phyloP scores from a whole-genome alignment of 2,329 filamentous ascomycete species.

The Pseudogymnoascus sp. region DNA sequence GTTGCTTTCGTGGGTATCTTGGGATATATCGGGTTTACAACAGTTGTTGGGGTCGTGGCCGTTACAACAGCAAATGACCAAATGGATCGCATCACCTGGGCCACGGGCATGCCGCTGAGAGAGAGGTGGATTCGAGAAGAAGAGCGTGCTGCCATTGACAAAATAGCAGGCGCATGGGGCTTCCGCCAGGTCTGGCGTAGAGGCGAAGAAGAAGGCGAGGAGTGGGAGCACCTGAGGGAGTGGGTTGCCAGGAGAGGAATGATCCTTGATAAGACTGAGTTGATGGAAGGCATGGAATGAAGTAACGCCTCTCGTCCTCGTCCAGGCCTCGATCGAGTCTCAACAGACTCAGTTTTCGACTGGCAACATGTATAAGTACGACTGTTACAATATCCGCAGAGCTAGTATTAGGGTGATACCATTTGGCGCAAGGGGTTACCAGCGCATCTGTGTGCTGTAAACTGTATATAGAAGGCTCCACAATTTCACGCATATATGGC shows the following conservation, averaged over 20 bases:
- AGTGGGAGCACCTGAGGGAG: slow-evolving; percentile 80
- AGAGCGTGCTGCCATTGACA: slow-evolving; percentile 78
- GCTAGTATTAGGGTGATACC: neutral
- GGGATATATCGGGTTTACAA: slow-evolving; percentile 74
- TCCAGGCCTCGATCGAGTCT: neutral
- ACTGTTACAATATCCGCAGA: neutral
- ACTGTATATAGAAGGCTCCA: neutral
- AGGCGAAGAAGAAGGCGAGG: slow-evolving; percentile 82
- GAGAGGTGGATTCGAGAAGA: slow-evolving; percentile 84
- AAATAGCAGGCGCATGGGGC: slow-evolving; percentile 80
- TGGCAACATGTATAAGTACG: neutral
- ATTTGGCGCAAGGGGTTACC: slow-evolving; percentile 2
- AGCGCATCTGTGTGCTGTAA: neutral
- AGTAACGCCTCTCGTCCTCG: neutral
- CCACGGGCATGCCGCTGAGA: slow-evolving; percentile 67
- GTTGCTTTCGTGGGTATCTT: slow-evolving; percentile 73
- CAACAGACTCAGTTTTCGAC: neutral
- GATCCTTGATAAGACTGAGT: slow-evolving; percentile 78
- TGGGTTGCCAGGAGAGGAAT: slow-evolving; percentile 77
- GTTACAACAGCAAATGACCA: slow-evolving; percentile 86
- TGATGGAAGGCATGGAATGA: slow-evolving; percentile 87
- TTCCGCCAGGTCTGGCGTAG: slow-evolving; percentile 72
- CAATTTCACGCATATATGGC: neutral
- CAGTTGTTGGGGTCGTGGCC: slow-evolving; percentile 73
- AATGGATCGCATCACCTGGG: slow-evolving; percentile 90